Base-by-base conservation (phyloP, 2,329 filamentous ascomycete species). In the Lachnellula willkommii region DNA sequence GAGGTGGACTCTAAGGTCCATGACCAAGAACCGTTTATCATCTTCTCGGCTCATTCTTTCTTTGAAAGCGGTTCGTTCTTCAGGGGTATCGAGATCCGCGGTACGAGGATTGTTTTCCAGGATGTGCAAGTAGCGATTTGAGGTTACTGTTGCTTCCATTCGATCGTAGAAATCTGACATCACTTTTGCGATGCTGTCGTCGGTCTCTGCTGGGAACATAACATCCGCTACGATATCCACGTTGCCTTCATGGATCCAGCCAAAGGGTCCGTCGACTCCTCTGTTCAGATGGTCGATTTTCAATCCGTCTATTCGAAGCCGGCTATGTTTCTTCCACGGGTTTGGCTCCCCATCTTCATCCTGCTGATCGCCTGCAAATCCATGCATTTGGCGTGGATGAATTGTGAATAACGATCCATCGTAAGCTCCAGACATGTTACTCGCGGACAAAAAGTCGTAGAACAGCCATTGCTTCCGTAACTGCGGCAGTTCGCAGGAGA, bases 161-260 rank as follows among this genome's bases (percentile, higher is more conserved):
- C 90, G 89, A 70, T 97, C 93, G 72, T 97, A 97, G 66, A 99
- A 92, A 69, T 96, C 92, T n/a, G 88, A 87, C 81, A 99, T 89
- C 47, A 96, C 91, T 70, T 96, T 96, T 24, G 87, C 88, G 54
- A 99, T 86, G 60, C 92, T 89, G 60, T 93, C 91, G 57, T 95
- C 89, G 42, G 84, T 83, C 53, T 97, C 94, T 35, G 85, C 84
- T 0, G 94, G 94, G 59, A 99, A 89, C 84, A 96, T 93, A 62
- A 99, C 85, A 67, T 99, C 94, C 6, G 94, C 89, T 14, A 97
- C 86, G 59, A 99, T 96, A 69, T 99, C 94, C 42, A 99, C 91
- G 60, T 94, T 95, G 36, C 94, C 94, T 73, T 97, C 90, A 63
- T 95, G 89, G 52, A 99, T 99, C 94, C 94, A 99, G 3, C 90